Evolutionary conservation across 164 flowering plant genomes (phyloP), one percentile per base, ranked within the genome.

Genomic region (Piper betle): DNA sequence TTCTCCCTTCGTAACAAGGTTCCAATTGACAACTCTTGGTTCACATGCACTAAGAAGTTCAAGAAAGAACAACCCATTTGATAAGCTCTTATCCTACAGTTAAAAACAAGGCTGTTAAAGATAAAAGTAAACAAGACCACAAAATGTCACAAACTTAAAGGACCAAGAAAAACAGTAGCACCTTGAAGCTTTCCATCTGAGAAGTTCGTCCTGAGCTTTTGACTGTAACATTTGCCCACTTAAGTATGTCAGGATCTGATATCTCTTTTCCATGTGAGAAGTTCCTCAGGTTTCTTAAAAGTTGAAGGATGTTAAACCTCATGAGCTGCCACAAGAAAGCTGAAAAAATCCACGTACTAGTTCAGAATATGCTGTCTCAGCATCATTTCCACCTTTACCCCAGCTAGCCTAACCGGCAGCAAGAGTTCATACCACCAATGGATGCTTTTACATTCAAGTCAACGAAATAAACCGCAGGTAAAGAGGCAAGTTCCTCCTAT

Each of bases 311-410:
- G 57, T 72, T 84, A 69, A 71, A 84, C 67, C 96, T 83, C 98
- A 92, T 87, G 74, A 92, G 72, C 80, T 89, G 97, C 98, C 98
- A 89, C 8, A 92, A 73, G 66, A 81, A 87, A 59, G 96, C 98
- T 92, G 93, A 68, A 75, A 38, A n/a, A 37, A 55, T n/a, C n/a
- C n/a, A n/a, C n/a, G n/a, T n/a, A n/a, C n/a, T n/a, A n/a, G n/a
- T n/a, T n/a, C n/a, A n/a, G n/a, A n/a, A n/a, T n/a, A n/a, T n/a
- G n/a, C n/a, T n/a, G n/a, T n/a, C n/a, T n/a, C n/a, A n/a, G n/a
- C n/a, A n/a, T n/a, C n/a, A n/a, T n/a, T n/a, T n/a, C n/a, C n/a
- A n/a, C n/a, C n/a, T n/a, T n/a, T n/a, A n/a, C n/a, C n/a, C n/a
- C n/a, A n/a, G n/a, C n/a, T n/a, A n/a, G n/a, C n/a, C n/a, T n/a